Conservation (phyloP, 1,139 yeast species). For the Yamadazyma membranifaciens region DNA sequence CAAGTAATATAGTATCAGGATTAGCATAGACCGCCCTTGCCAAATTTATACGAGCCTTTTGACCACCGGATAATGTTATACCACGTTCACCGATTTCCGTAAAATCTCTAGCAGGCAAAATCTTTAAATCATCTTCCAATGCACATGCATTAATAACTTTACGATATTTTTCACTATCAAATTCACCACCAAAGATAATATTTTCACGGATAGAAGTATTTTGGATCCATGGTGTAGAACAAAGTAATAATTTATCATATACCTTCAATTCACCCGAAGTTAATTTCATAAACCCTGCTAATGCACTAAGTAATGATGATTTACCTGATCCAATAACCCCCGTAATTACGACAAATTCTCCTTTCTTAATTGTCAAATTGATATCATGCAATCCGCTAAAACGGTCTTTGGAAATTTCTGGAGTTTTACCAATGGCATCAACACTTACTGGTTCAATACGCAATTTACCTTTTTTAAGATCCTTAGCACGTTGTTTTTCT, state of each 20-base stretch:
- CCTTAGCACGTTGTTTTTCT: constrained; percentile 12
- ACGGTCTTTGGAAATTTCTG: constrained; percentile 4
- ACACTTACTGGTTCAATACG: not conserved
- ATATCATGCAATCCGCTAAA: constrained; percentile 34
- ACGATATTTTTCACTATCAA: constrained; percentile 27
- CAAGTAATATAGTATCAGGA: constrained; percentile 32
- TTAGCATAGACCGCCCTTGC: constrained; percentile 43
- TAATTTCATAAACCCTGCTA: constrained; percentile 38
- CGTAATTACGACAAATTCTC: constrained; percentile 39
- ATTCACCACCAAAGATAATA: constrained; percentile 36
- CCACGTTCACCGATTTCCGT: constrained; percentile 47
- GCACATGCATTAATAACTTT: constrained; percentile 37
- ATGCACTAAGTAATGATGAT: constrained; percentile 33
- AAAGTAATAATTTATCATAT: constrained; percentile 28
- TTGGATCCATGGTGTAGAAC: constrained; percentile 45
- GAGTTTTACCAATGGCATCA: constrained; percentile 1
- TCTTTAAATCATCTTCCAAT: constrained; percentile 35
- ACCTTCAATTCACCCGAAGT: constrained; percentile 24
- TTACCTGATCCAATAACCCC: constrained; percentile 44
- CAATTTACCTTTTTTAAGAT: constrained; percentile 2
- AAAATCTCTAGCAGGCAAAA: constrained; percentile 34
- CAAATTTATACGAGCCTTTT: constrained; percentile 41
- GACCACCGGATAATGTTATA: constrained; percentile 43
- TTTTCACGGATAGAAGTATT: constrained; percentile 45
- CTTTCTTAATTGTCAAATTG: constrained; percentile 25